Evolutionary conservation across 371 early-diverging fungal species (phyloP), one percentile per base, ranked within the genome.

Genomic region (Haplosporangium sp.): DNA sequence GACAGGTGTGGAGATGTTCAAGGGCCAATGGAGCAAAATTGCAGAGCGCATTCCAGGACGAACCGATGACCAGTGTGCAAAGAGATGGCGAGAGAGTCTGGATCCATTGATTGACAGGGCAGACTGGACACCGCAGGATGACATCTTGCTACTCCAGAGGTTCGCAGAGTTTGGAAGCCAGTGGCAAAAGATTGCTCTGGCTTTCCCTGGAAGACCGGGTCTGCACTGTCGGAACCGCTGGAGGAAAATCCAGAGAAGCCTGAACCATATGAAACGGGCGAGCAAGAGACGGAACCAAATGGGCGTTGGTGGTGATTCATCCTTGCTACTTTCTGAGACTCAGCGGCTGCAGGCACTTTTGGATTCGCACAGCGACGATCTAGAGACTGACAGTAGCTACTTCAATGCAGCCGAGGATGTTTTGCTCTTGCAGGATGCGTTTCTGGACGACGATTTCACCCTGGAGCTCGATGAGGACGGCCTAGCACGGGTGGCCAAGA

Each of bases 311-410:
- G 48, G 55, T 61, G 55, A 72, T 80, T 79, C 62, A 69, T 69
- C 40, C 23, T 41, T 43, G n/a, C 29, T 65, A 40, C 10, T 46
- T 6, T 40, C 63, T 36, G 56, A 70, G 66, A 60, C 71, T 45
- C 55, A 52, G 48, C 60, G 62, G 41, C 53, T 69, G 53, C 50
- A 58, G 59, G 62, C 68, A 14, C 48, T 67, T 21, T 90, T 94
- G 90, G 90, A 92, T 29, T 81, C 86, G 5, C 89, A 89, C 63
- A 94, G 93, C 51, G 93, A 94, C 65, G 84, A 87, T 23, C 85
- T 98, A 18, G 93, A 95, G 71, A 95, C 95, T 81, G 96, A 97
- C 76, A 83, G 95, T 18, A 85, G 89, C 55, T 89, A 92, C 53
- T 91, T 92, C 42, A 87, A 87, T 23, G 16, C 66, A n/a, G 52